A percentile compares a stretch with the other conserved stretches of the same genome.
These are phyloP conservation scores for Pisolithus orientalis DNA, from an alignment of 768 basidiomycete genomes.

Conservation along the genomic window DNA sequence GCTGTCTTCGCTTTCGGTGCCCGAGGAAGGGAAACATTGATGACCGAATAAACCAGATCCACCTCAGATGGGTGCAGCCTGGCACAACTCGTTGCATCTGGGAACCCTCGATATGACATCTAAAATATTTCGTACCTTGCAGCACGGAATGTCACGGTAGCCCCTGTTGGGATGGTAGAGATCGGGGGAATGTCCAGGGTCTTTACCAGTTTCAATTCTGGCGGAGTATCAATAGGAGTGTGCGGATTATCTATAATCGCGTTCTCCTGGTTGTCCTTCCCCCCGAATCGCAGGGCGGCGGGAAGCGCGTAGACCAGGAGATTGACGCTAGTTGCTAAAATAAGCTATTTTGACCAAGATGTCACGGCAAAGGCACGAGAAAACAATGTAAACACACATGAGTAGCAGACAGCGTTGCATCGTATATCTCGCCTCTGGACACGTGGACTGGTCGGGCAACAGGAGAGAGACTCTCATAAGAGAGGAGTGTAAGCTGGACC, in stretches of 20 bases:
- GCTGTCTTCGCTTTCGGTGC: conserved; percentile 46
- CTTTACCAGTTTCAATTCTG: conserved; percentile 37
- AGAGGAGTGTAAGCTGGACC: conserved; percentile 55
- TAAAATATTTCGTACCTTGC: conserved; percentile 37
- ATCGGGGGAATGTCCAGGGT: conserved; percentile 51
- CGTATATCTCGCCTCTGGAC: conserved; percentile 78
- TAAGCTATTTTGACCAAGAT: conserved; percentile 37
- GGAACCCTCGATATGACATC: neutral
- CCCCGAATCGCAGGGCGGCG: conserved; percentile 15
- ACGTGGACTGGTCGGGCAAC: conserved; percentile 42
- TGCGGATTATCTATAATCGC: conserved; percentile 37
- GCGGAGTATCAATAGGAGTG: conserved; percentile 6
- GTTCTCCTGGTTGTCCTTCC: conserved; percentile 28
- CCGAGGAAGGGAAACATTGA: conserved; percentile 65
- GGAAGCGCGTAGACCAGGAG: conserved; percentile 61
- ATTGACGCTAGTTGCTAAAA: conserved; percentile 58
- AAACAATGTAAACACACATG: conserved; percentile 37
- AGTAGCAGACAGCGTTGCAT: conserved; percentile 67
- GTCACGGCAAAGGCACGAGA: neutral
- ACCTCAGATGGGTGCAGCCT: conserved; percentile 55
- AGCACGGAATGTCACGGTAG: conserved; percentile 51
- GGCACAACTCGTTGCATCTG: conserved; percentile 6
- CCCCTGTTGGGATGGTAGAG: conserved; percentile 38
- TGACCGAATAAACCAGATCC: conserved; percentile 57
- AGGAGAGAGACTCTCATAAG: conserved; percentile 52